A percentile compares a stretch with the other conserved stretches of the same genome.
phyloP scores from a whole-genome alignment of 768 basidiomycete species.

The Suillus luteus region DNA sequence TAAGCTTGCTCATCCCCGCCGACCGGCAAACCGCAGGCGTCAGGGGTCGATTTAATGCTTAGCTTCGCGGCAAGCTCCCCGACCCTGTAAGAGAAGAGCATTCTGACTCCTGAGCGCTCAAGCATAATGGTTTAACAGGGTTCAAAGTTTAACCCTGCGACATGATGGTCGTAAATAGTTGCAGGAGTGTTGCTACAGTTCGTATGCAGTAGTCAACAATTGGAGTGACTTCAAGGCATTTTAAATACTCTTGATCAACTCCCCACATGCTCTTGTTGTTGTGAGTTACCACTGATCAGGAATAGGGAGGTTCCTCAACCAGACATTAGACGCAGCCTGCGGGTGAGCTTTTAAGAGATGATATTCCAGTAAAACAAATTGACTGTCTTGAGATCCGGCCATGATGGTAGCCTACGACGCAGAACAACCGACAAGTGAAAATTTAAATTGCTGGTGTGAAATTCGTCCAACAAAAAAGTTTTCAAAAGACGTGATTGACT shows the following conservation, averaged over 20 bases:
- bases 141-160: neutral
- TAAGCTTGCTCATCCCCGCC: slow-evolving; percentile 5
- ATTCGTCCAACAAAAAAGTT: neutral
- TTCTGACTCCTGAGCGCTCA: neutral
- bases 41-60: neutral
- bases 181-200: neutral
- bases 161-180: neutral
- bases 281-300: neutral
- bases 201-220: neutral
- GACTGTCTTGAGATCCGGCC: neutral
- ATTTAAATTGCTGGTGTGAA: neutral
- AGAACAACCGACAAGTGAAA: neutral
- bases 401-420: neutral
- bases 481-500: neutral
- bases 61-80: slow-evolving; percentile 1
- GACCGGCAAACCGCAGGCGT: neutral
- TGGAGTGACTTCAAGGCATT: neutral
- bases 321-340: neutral
- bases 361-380: slow-evolving; percentile 1
- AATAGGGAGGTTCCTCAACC: neutral
- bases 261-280: neutral
- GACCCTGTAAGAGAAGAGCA: neutral
- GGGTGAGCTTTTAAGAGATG: neutral
- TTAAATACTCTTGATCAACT: neutral
- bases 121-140: slow-evolving; percentile 3